These are phyloP conservation scores for Talaromyces nanjingensis DNA, from an alignment of 495 filamentous ascomycete genomes.

Conservation along the genomic window DNA sequence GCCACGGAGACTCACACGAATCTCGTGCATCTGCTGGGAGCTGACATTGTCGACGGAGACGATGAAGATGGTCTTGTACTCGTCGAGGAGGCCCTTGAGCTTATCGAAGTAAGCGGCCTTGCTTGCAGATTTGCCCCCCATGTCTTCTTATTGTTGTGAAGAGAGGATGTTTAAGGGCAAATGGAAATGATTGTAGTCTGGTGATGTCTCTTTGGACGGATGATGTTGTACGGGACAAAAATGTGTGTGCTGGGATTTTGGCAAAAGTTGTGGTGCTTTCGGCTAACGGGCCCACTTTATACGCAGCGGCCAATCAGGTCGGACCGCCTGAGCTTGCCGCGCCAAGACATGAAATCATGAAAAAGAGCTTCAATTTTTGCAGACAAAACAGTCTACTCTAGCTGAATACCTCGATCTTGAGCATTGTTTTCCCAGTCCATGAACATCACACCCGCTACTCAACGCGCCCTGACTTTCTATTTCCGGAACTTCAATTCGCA, in stretches of 20 bases:
- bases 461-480: background rate
- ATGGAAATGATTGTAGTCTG: slow-evolving; percentile 11
- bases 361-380: slow-evolving; percentile 10
- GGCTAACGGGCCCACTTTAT: slow-evolving; percentile 24
- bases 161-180: slow-evolving; percentile 96
- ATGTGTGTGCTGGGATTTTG: slow-evolving; percentile 20
- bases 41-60: slow-evolving; percentile 93
- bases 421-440: background rate
- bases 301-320: background rate
- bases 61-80: slow-evolving; percentile 95
- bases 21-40: slow-evolving; percentile 99
- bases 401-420: slow-evolving; percentile 8
- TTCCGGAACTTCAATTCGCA: background rate
- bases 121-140: slow-evolving; percentile 94
- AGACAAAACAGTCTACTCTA: slow-evolving; percentile 7
- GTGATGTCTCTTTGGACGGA: slow-evolving; percentile 19
- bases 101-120: slow-evolving; percentile 99
- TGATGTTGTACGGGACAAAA: slow-evolving; percentile 21
- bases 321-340: background rate
- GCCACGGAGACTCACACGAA: slow-evolving; percentile 78
- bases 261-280: slow-evolving; percentile 32
- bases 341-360: slow-evolving; percentile 12
- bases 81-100: slow-evolving; percentile 87
- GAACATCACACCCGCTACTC: background rate
- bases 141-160: slow-evolving; percentile 89